A percentile compares a stretch with the other conserved stretches of the same genome.
These are phyloP conservation scores for Triticum timopheevii DNA, from an alignment of 176 grass and related monocot genomes.

Conservation along the genomic window DNA sequence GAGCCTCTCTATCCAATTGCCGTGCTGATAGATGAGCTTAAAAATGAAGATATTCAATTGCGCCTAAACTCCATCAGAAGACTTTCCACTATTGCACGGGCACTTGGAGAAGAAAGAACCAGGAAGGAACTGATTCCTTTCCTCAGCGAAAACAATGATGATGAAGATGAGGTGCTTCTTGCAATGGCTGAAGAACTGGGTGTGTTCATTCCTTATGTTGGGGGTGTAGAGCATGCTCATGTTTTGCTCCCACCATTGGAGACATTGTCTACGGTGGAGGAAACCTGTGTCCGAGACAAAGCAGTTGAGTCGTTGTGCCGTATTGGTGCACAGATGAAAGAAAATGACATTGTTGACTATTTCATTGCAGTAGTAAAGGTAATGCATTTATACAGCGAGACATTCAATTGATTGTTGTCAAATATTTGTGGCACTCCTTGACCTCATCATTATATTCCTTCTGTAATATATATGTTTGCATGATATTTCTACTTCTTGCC, in stretches of 20 bases:
- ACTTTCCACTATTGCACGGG: constrained; percentile 88
- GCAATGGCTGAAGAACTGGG: constrained; percentile 97
- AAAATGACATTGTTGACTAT: constrained; percentile 80
- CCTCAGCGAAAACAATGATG: constrained; percentile 95
- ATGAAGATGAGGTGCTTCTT: constrained; percentile 98
- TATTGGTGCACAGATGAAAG: constrained; percentile 92
- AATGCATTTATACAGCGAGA: neutral
- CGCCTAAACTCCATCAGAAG: constrained; percentile 90
- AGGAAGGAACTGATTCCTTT: constrained; percentile 96
- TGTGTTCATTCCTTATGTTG: constrained; percentile 94
- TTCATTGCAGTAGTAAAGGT: constrained; percentile 82
- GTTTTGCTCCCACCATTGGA: constrained; percentile 84
- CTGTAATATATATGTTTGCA: neutral
- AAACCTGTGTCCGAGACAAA: constrained; percentile 95
- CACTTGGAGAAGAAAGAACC: constrained; percentile 90
- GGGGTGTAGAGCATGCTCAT: constrained; percentile 82
- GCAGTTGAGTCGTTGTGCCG: constrained; percentile 87
- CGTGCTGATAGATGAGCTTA: constrained; percentile 88
- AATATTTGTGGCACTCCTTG: neutral
- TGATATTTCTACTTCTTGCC: neutral
- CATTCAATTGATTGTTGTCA: neutral
- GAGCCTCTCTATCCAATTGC: constrained; percentile 93
- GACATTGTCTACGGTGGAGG: constrained; percentile 87
- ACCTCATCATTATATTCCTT: neutral
- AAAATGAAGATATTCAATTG: constrained; percentile 96